Evolutionary conservation across 2,329 filamentous ascomycete genomes (phyloP).

Genomic region (Aspergillus sp.): DNA sequence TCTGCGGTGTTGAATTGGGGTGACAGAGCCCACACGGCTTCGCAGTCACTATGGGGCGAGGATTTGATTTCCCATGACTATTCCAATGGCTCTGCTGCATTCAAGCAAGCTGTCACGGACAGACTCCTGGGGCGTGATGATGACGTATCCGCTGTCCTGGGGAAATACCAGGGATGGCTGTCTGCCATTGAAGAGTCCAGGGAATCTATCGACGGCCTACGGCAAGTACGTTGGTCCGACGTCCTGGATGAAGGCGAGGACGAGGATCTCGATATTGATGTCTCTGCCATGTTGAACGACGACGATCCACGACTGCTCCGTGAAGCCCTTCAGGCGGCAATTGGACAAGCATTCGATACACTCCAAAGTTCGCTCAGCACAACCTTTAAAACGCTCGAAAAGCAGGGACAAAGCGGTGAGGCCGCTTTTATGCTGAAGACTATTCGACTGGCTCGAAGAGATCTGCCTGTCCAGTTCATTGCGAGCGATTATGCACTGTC

Average conservation of each 20-base stretch:
- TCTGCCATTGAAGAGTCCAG: conserved; percentile 61
- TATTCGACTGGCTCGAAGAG: conserved; percentile 70
- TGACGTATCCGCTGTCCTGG: conserved; percentile 62
- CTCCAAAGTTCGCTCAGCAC: conserved; percentile 50
- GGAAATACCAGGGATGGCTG: conserved; percentile 71
- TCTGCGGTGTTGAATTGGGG: conserved; percentile 64
- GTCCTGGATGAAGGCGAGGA: conserved; percentile 43
- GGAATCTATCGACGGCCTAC: conserved; percentile 37
- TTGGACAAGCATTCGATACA: conserved; percentile 59
- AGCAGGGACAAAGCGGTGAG: conserved; percentile 51
- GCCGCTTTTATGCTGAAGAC: conserved; percentile 68
- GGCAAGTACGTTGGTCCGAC: conserved; percentile 39
- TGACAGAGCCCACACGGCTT: conserved; percentile 52
- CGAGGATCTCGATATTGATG: conserved; percentile 39
- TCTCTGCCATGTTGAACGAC: conserved; percentile 59
- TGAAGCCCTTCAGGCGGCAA: conserved; percentile 58
- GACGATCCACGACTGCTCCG: conserved; percentile 69
- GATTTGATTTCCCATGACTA: conserved; percentile 66
- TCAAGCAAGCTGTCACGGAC: conserved; percentile 69
- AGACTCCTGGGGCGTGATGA: conserved; percentile 72
- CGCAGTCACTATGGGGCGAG: conserved; percentile 67
- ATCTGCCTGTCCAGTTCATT: conserved; percentile 58
- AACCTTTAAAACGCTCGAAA: conserved; percentile 52
- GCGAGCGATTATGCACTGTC: conserved; percentile 53
- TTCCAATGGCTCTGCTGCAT: conserved; percentile 63